Evolutionary conservation across 1,284 basidiomycete genomes (phyloP), one percentile per base, ranked within the genome.

Genomic region (Boletus nobilissimus): DNA sequence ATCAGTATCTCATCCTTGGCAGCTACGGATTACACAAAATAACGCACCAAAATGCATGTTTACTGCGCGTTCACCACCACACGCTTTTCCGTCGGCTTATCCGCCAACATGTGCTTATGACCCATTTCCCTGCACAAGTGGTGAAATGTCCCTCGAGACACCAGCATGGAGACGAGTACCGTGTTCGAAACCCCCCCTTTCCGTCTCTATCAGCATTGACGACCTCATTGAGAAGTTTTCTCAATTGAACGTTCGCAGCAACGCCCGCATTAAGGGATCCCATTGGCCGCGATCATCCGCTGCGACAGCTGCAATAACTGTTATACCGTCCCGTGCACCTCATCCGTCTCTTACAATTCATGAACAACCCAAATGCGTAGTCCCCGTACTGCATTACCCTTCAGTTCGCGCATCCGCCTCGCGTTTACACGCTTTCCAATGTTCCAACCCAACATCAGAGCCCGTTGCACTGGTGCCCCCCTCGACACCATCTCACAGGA

Each of bases 41-140:
- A 5, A 48, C 46, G 46, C 9, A 2, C 24, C 19, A 4, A 39
- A 68, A 5, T 39, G 75, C 11, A 18, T 9, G 0, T 76, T 83
- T 34, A 2, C 9, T 11, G 72, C 69, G 6, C 26, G 60, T 13
- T 16, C 83, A 0, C 83, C 83, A 6, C 40, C 43, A 1, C 82
- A 84, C 18, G 77, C 77, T 1, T 82, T 84, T 70, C 81, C 82
- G 0, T 77, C 80, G 0, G 3, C 57, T 6, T 82, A 82, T 62
- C 83, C 81, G 6, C 76, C 81, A 0, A 60, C 3, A 5, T 83
- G 82, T 40, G 18, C 13, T 32, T 76, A 84, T 5, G 73, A 82
- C 38, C 81, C 81, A 14, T 82, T 82, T 16, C 82, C 77, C 0
- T 77, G 82, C 74, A 83, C 80, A 76, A 57, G 38, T 10, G 60